phyloP scores from a whole-genome alignment of 176 grass and related monocot genomes.

The Otatea glauca region DNA sequence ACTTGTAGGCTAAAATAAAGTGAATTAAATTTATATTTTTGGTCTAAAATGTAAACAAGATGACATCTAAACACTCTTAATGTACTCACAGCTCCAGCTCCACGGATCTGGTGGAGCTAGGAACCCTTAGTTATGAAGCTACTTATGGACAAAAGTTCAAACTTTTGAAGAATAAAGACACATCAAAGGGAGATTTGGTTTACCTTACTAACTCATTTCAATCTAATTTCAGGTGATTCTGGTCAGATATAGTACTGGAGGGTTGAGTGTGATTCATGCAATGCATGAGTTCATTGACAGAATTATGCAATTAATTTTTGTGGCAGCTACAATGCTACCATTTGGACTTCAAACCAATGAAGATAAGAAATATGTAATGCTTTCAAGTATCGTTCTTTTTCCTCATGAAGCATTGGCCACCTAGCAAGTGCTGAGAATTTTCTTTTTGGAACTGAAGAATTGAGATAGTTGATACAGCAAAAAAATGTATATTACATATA shows the following conservation, averaged over 20 bases:
- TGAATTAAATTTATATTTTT: too few relatives aligned
- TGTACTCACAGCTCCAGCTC: too few relatives aligned
- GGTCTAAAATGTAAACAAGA: too few relatives aligned
- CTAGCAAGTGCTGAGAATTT: constrained; percentile 17
- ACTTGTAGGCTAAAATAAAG: too few relatives aligned
- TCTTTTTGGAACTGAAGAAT: neutral
- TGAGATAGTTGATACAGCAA: neutral
- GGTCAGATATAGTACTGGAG: constrained; percentile 62
- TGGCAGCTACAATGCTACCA: constrained; percentile 74
- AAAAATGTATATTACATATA: neutral
- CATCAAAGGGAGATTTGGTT: neutral
- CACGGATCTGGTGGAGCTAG: too few relatives aligned
- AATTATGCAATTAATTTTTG: constrained; percentile 58
- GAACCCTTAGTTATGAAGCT: constrained; percentile 10
- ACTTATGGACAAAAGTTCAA: neutral
- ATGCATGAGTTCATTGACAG: constrained; percentile 59
- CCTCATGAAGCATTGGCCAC: neutral
- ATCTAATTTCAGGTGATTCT: constrained; percentile 55
- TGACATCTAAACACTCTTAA: too few relatives aligned
- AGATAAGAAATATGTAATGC: constrained; percentile 59
- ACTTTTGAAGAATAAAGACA: neutral
- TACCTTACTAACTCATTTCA: neutral
- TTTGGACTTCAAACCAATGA: constrained; percentile 64
- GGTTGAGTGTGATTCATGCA: constrained; percentile 63
- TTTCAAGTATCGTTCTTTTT: constrained; percentile 19